Base-by-base conservation (phyloP, 202 grass and related monocot genomes). In the Zizania palustris region DNA sequence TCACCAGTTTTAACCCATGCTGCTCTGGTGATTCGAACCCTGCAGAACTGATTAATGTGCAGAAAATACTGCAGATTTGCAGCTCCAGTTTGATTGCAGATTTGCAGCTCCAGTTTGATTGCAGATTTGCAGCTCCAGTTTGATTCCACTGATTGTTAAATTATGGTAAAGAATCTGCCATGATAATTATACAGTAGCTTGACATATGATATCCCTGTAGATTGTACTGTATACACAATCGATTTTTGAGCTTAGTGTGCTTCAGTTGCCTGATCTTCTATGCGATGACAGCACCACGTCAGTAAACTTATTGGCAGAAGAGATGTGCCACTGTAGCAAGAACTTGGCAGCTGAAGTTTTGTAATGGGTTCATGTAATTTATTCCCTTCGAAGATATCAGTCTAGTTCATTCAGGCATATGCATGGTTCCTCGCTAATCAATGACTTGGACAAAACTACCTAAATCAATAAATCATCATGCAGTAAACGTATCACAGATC, bases 151-250 rank as follows among this genome's bases (percentile, higher is more conserved):
- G 34, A 48, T 28, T 11, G 20, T 54, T 72, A 36, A 71, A 44
- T 40, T 59, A 7, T 49, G 66, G 35, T n/a, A 42, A 13, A 35
- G 61, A 73, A 71, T 21, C 41, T 58, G 16, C 35, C 14, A 70
- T 11, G 1, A n/a, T 68, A 61, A 19, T n/a, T n/a, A 33, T 28
- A 39, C 15, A 43, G 51, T 69, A 54, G 33, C 49, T 72, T 43
- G 57, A 35, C 58, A 19, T 9, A 5, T 41, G 22, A 6, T 13
- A 41, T 60, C 11, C 80, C 62, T 84, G 75, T 84, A 84, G 72
- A 84, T 80, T 84, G 50, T 71, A 46, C 12, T 51, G 11, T 65
- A 34, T 60, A 75, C 45, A 69, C 7, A 55, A 74, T 45, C 28
- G 4, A 11, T 72, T 66, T 33, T 68, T 36, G 0, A 38, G 60